Conservation (phyloP, 1,139 yeast species). For the Debaryomyces sp. region DNA sequence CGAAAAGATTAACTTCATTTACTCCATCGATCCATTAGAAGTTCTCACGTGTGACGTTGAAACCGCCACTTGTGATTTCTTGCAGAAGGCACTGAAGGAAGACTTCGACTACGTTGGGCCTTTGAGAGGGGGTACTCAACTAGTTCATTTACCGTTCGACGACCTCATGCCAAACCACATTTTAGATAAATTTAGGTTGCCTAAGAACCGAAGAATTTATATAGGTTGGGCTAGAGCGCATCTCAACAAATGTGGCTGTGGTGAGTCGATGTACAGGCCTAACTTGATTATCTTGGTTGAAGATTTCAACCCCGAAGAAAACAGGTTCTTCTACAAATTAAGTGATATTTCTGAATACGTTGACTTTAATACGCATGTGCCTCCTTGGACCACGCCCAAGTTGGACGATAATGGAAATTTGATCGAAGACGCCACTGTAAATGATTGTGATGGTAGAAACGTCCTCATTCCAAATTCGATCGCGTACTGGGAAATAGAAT, state of each 20-base stretch:
- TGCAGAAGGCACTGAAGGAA: slow-evolving; percentile 22
- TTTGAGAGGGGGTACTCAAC: slow-evolving; percentile 55
- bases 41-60: slow-evolving; percentile 27
- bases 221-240: slow-evolving; percentile 55
- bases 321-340: slow-evolving; percentile 30
- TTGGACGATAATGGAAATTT: slow-evolving; percentile 28
- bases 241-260: slow-evolving; percentile 52
- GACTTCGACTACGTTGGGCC: slow-evolving; percentile 29
- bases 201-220: slow-evolving; percentile 45
- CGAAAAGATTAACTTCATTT: slow-evolving; percentile 36
- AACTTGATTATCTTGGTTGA: slow-evolving; percentile 42
- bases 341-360: slow-evolving; percentile 44
- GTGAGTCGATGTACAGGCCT: slow-evolving; percentile 51
- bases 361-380: slow-evolving; percentile 43
- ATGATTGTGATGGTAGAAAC: slow-evolving; percentile 31
- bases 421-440: slow-evolving; percentile 13
- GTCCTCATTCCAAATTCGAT: slow-evolving; percentile 52
- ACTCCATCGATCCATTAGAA: slow-evolving; percentile 30
- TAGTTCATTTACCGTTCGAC: slow-evolving; percentile 24
- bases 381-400: slow-evolving; percentile 37
- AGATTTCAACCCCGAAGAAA: slow-evolving; percentile 38
- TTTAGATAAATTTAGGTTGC: slow-evolving; percentile 24
- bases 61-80: slow-evolving; percentile 41
- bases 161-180: slow-evolving; percentile 28
- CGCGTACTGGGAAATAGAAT: slow-evolving; percentile 46